A percentile compares a stretch with the other conserved stretches of the same genome.
Conservation (phyloP, 1,139 yeast genomes). For the Sugiyamaella paludigena region DNA sequence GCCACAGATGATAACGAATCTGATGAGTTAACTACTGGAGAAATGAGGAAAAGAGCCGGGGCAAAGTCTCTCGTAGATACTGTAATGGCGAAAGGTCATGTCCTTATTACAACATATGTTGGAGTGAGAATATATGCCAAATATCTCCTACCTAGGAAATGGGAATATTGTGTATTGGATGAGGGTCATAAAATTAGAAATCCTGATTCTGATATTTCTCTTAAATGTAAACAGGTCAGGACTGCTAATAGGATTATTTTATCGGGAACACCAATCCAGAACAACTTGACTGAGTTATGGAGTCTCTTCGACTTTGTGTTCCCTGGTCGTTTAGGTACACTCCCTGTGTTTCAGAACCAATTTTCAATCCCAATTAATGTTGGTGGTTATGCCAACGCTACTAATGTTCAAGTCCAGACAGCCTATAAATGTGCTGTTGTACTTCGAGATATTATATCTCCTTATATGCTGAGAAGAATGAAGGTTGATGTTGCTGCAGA, state of each 20-base stretch:
- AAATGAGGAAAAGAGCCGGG: constrained; percentile 30
- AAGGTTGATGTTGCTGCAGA: constrained; percentile 97
- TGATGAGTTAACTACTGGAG: constrained; percentile 4
- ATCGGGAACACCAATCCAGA: constrained; percentile 96
- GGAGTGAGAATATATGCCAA: constrained; percentile 80
- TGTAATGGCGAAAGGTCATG: constrained; percentile 64
- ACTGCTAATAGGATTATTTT: constrained; percentile 81
- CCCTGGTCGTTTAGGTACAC: constrained; percentile 90
- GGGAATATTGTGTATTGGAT: constrained; percentile 92
- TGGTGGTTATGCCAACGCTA: constrained; percentile 99
- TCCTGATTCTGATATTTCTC: constrained; percentile 86
- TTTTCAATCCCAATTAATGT: constrained; percentile 89
- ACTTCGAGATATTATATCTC: constrained; percentile 80
- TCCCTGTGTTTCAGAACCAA: constrained; percentile 91
- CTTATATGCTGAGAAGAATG: constrained; percentile 80
- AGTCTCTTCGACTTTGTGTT: constrained; percentile 90
- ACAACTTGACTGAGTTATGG: constrained; percentile 89
- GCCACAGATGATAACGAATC: constrained; percentile 30
- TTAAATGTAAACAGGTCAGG: constrained; percentile 76
- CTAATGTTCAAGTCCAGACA: constrained; percentile 92
- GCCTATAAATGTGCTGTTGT: constrained; percentile 96
- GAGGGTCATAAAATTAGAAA: constrained; percentile 97
- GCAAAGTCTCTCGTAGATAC: constrained; percentile 47
- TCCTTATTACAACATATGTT: constrained; percentile 85
- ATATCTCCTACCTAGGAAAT: constrained; percentile 60